These are phyloP conservation scores for Candida succiphila DNA, from an alignment of 805 yeast species.

Conservation along the genomic window DNA sequence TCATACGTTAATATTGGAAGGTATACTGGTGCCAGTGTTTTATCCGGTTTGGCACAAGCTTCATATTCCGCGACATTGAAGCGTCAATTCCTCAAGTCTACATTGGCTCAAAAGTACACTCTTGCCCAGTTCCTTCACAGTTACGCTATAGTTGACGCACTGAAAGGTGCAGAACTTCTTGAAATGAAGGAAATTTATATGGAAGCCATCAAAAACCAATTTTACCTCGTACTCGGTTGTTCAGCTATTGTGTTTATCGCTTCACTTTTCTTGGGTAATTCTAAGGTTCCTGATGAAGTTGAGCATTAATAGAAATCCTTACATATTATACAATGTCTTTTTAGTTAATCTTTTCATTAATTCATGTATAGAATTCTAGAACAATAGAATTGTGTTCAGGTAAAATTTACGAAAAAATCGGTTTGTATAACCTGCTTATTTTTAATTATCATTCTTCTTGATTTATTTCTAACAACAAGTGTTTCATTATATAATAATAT, in stretches of 20 bases:
- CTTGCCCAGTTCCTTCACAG: background rate
- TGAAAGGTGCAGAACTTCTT: conserved; percentile 6
- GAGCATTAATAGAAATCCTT: too few relatives aligned
- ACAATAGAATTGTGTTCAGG: background rate
- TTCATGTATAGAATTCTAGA: too few relatives aligned
- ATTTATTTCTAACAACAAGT: background rate
- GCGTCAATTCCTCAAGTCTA: conserved; percentile 6
- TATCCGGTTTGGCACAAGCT: conserved; percentile 32
- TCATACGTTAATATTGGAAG: conserved; percentile 34
- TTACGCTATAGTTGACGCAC: conserved; percentile 1
- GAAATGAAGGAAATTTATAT: conserved; percentile 17
- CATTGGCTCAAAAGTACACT: background rate
- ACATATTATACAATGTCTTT: background rate
- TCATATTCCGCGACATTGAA: conserved; percentile 24
- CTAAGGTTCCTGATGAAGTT: conserved; percentile 26
- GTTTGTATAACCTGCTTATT: too few relatives aligned
- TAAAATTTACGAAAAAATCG: too few relatives aligned
- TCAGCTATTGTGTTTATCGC: conserved; percentile 22
- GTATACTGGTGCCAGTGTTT: conserved; percentile 35
- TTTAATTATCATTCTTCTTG: background rate
- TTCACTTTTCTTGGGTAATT: conserved; percentile 29
- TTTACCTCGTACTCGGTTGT: conserved; percentile 29
- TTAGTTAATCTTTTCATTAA: background rate
- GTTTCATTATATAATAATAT: background rate
- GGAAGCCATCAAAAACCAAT: conserved; percentile 29